phyloP scores from a whole-genome alignment of 2,329 filamentous ascomycete genomes.

The Colletotrichum kahawae region DNA sequence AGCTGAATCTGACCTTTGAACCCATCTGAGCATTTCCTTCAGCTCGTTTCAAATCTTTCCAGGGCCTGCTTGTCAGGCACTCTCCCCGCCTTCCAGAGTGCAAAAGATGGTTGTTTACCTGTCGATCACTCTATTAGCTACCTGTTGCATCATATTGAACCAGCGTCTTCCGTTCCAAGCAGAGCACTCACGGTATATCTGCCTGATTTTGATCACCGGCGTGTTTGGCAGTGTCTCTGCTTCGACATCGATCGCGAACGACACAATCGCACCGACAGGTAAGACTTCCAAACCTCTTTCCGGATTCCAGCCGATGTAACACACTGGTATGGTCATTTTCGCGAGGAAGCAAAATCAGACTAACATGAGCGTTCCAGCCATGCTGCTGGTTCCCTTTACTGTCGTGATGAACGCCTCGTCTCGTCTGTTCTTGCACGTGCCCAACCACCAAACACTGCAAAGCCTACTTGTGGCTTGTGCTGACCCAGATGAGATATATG shows the following conservation, averaged over 20 bases:
- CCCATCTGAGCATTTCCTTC: constrained; percentile 7
- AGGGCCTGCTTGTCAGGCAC: background rate
- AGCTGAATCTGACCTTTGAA: background rate
- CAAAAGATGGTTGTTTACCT: background rate
- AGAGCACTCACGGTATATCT: background rate
- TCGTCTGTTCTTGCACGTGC: background rate
- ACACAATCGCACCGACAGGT: background rate
- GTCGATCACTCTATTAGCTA: background rate
- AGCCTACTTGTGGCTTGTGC: background rate
- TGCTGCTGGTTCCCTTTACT: background rate
- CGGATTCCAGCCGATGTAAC: background rate
- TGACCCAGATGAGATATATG: background rate
- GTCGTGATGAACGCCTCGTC: background rate
- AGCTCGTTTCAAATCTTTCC: background rate
- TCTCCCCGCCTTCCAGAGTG: background rate
- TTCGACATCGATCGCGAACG: background rate
- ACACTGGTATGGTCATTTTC: background rate
- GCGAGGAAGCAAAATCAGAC: background rate
- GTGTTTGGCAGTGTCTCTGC: background rate
- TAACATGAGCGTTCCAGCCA: background rate
- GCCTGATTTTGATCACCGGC: constrained; percentile 1
- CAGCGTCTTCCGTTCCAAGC: constrained; percentile 3
- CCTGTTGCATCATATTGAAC: background rate
- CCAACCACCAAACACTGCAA: background rate
- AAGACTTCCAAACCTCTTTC: background rate